phyloP scores from a whole-genome alignment of 352 stramenopile genomes.

The Pythium utonaiense region DNA sequence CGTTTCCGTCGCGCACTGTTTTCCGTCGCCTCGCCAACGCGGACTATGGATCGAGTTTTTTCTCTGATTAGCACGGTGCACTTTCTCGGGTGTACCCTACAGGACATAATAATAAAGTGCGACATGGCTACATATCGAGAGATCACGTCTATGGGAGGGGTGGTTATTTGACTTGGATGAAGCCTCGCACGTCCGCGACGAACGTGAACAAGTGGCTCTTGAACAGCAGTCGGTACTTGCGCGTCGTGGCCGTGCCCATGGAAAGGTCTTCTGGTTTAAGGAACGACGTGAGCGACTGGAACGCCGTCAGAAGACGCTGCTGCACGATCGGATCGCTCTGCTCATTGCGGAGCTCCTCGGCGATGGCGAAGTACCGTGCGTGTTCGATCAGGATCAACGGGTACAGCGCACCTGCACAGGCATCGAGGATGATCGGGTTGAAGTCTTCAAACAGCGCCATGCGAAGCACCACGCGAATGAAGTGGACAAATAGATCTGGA shows the following conservation, averaged over 20 bases:
- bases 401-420: constrained; percentile 64
- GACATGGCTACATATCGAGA: constrained; percentile 1
- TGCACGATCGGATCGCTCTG: constrained; percentile 42
- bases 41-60: too few relatives aligned
- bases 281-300: constrained; percentile 65
- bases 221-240: constrained; percentile 70
- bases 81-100: constrained; percentile 17
- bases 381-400: constrained; percentile 80
- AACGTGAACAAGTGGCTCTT: constrained; percentile 84
- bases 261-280: constrained; percentile 55
- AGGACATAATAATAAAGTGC: constrained; percentile 18
- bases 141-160: too few relatives aligned
- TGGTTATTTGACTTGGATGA: constrained; percentile 82
- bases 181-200: constrained; percentile 75
- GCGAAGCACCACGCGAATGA: constrained; percentile 72
- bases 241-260: constrained; percentile 54
- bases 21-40: too few relatives aligned
- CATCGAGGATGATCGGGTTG: constrained; percentile 68
- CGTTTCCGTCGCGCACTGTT: neutral
- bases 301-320: constrained; percentile 54
- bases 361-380: constrained; percentile 61
- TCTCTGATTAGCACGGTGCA: too few relatives aligned
- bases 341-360: constrained; percentile 58
- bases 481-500: constrained; percentile 64
- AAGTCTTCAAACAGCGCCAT: constrained; percentile 83